Base-by-base conservation (phyloP, 371 early-diverging fungal genomes). In the Saksenaea vasiformis region DNA sequence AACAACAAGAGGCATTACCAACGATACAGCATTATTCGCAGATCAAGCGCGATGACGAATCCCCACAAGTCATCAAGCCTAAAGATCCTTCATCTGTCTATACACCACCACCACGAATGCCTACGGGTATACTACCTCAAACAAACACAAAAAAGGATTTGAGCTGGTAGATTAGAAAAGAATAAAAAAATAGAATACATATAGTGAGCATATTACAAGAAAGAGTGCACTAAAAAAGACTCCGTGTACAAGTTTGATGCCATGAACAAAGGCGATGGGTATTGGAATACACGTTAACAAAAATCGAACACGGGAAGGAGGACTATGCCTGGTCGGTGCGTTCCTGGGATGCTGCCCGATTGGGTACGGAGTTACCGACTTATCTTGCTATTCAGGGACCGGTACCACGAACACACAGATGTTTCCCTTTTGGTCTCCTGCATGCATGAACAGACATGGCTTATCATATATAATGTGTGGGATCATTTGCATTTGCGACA, bases 51-150 rank as follows among this genome's bases (percentile, higher is more conserved):
- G 77, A 77, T 47, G 64, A 74, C n/a, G 67, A 65, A 7, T 57
- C 66, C 15, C 74, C 77, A 9, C 43, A 61, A 19, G 47, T 67
- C 3, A 64, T 77, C n/a, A 41, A 69, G 11, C 80, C 80, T 13
- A 62, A 64, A 5, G 75, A 79, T 62, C 80, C 77, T 31, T 58
- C 73, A 0, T 59, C 56, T 7, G 80, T 79, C 0, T 62, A 80
- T 54, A 80, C 80, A 11, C 80, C 80, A 10, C 80, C 80, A 28
- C 77, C 80, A 24, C 71, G 80, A 19, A 62, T 73, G 1, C 77
- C 80, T 22, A 74, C 75, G 9, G 65, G 72, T 31, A 70, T 77
- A 27, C 24, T 76, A 34, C 56, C 63, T 0, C 35, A 69, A 17
- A 55, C 5, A 11, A 36, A 34, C 13, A 24, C 63, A 10, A 79